Conservation (phyloP, 148 eudicot genomes). For the Vaccinium darrowii region DNA sequence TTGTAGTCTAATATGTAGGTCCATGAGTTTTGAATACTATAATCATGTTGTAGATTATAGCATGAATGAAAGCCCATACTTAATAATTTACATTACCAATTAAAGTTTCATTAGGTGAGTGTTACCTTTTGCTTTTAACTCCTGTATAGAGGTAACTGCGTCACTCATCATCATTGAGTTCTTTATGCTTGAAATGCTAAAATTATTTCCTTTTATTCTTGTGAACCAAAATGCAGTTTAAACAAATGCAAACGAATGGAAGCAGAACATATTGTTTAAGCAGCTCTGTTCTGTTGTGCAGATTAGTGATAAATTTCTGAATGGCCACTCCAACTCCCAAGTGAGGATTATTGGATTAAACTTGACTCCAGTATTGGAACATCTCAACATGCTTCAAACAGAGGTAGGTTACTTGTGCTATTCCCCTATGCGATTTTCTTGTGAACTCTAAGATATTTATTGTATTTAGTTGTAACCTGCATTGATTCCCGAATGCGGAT, state of each 20-base stretch:
- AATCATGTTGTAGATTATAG: not conserved
- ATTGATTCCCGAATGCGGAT: not conserved
- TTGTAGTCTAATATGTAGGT: not conserved
- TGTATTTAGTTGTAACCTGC: not conserved
- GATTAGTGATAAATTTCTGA: constrained; percentile 24
- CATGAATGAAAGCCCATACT: not conserved
- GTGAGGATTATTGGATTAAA: constrained; percentile 30
- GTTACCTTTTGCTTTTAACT: not conserved
- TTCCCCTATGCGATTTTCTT: constrained; percentile 21
- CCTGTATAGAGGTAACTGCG: not conserved
- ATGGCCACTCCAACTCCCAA: constrained; percentile 29
- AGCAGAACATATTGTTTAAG: not conserved
- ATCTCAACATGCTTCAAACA: not conserved
- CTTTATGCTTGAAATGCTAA: not conserved
- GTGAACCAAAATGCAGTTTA: not conserved
- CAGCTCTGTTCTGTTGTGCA: constrained; percentile 17
- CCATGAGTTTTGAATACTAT: not conserved
- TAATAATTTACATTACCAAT: not conserved
- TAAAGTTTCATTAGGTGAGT: not conserved
- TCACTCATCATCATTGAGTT: not conserved
- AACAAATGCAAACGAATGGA: not conserved
- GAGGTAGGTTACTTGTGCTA: constrained; percentile 15
- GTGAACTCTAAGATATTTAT: not conserved
- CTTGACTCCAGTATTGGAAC: constrained; percentile 16
- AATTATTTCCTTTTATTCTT: not conserved